Evolutionary conservation across 192 early-diverging fungal species (phyloP), one percentile per base, ranked within the genome.

Genomic region (Dissophora globulifera): DNA sequence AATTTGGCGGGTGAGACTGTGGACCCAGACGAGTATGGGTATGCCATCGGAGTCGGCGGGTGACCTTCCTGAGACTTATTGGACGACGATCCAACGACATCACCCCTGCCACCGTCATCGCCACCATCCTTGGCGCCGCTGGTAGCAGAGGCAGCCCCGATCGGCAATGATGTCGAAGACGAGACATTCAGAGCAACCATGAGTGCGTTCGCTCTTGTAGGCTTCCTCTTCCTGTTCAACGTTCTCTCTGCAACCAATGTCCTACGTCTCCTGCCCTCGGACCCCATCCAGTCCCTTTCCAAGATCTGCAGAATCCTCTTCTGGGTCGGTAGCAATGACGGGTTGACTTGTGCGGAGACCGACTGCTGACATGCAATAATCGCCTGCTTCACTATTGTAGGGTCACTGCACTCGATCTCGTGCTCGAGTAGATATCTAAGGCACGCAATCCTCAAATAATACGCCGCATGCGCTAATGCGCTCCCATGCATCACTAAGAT

Each of bases 321-420:
- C 23, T 76, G 72, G 0, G 22, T 23, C 23, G 32, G 10, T 1
- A 66, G 58, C 29, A 76, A 38, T 0, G 62, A 30, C 19, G 51
- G 64, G 47, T 76, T 67, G 35, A 76, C 72, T 35, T 67, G 26
- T 27, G 72, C 72, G 1, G 72, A 58, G 1, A 59, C 61, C 12
- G 72, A 62, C 6, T 76, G 58, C 1, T 62, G 57, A 26, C 72
- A 76, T 10, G 72, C 72, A 5, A 67, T 56, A 17, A 76, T 67
- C 12, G 72, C 72, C 30, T 64, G 72, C 17, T 76, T 64, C 5
- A 76, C 48, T 26, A 58, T 35, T 5, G 31, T 30, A 13, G 72
- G 72, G 8, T 66, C 63, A 31, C 72, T 76, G 46, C 72, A 76
- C 25, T 76, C 72, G 40, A 76, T 56, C 48, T 76, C 72, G 19